Evolutionary conservation across 345 rosid species (phyloP), one percentile per base, ranked within the genome.

Genomic region (Brassica rapa): DNA sequence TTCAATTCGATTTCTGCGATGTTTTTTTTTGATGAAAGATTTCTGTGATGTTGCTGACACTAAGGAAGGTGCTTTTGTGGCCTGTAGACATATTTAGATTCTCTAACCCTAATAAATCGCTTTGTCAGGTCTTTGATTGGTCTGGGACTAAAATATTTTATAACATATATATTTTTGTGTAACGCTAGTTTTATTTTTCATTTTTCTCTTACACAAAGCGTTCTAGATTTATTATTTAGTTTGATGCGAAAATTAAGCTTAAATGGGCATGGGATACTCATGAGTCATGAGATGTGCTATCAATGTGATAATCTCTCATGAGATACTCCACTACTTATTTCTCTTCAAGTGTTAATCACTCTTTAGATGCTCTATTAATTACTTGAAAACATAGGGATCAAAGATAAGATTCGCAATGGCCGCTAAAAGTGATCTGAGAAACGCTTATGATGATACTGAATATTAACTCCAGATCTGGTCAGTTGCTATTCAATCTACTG

Each of bases 391-490:
- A 49, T 14, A 6, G 19, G 56, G 19, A 49, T 49, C 56, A 49
- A 49, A 49, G 19, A 49, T 49, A 49, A 43, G 53, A 43, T 43
- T 43, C 53, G 53, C 53, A 43, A 43, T 11, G 53, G 53, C 53
- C 49, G 49, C 7, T 37, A 8, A 41, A 41, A 41, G 12, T 41
- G 49, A 41, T 41, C 41, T 7, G 12, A 33, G 12, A 8, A 37
- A 37, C 43, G 10, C 43, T 37, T 37, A 37, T 37, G 43, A 37
- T 33, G 8, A 33, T 33, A 33, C 6, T 37, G 11, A 37, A 46
- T 56, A 49, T 43, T 10, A 43, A 60, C 39, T 70, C 70, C 75
- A 70, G 81, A 78, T 78, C 77, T 72, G 73, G 70, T n/a, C 33
- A 10, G 29, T 72, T 37, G 37, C 43, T 25, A 15, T 56, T 55